phyloP scores from a whole-genome alignment of 805 yeast genomes.

The Pichia cabralensis region DNA sequence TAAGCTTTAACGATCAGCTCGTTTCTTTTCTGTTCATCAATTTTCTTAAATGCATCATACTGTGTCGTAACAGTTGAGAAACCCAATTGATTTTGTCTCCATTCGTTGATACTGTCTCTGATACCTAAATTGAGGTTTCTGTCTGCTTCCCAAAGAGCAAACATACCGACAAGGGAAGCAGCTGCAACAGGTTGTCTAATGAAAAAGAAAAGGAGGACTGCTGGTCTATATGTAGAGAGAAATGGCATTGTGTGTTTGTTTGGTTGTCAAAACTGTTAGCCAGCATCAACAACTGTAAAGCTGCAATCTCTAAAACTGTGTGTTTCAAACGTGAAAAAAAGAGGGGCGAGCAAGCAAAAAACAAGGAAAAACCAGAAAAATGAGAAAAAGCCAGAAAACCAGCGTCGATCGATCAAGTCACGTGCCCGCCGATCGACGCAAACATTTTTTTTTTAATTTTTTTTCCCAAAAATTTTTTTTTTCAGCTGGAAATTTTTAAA shows the following conservation, averaged over 20 bases:
- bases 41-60: conserved; percentile 23
- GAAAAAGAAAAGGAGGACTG: conserved; percentile 27
- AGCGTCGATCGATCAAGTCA: too few species aligned
- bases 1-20: conserved; percentile 13
- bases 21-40: conserved; percentile 23
- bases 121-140: conserved; percentile 24
- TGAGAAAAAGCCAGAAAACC: too few species aligned
- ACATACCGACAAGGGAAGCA: conserved; percentile 21
- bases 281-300: too few species aligned
- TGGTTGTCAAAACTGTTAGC: too few species aligned
- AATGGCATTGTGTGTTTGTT: conserved; percentile 14
- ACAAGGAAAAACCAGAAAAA: too few species aligned
- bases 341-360: too few species aligned
- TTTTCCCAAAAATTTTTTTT: too few species aligned
- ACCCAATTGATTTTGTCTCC: conserved; percentile 23
- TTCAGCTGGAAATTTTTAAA: too few species aligned
- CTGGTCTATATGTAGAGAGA: conserved; percentile 27
- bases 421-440: too few species aligned
- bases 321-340: too few species aligned
- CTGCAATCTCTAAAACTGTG: too few species aligned
- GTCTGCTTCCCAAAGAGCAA: conserved; percentile 29
- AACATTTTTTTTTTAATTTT: too few species aligned
- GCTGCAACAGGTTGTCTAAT: conserved; percentile 31
- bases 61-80: conserved; percentile 25
- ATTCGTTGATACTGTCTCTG: conserved; percentile 18